Evolutionary conservation across 257 asterid species (phyloP).

Genomic region (Echium plantagineum): DNA sequence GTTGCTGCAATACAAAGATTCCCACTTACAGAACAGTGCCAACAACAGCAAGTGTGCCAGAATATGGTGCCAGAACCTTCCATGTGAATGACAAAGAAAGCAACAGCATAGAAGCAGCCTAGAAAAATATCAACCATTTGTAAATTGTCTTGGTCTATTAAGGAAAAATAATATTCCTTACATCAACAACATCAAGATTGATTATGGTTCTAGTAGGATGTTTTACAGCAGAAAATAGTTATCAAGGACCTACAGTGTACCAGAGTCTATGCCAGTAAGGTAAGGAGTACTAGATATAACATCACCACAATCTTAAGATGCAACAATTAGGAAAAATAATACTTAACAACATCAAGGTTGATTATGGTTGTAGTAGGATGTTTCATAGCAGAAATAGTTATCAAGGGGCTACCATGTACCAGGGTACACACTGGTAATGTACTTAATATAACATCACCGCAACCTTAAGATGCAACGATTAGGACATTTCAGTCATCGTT

Average conservation of each 20-base stretch:
- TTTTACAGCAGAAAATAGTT: no score
- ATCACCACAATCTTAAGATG: no score
- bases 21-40: slow-evolving; percentile 79
- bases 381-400: no score
- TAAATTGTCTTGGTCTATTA: background rate
- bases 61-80: slow-evolving; percentile 70
- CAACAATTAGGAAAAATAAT: background rate
- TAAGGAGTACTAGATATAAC: no score
- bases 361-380: no score
- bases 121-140: slow-evolving; percentile 8
- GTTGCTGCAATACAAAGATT: background rate
- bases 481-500: no score
- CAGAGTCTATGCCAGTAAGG: no score
- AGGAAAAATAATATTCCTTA: background rate
- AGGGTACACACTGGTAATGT: background rate
- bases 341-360: background rate
- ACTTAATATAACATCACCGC: background rate
- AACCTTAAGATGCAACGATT: background rate
- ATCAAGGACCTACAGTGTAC: no score
- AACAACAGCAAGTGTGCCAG: slow-evolving; percentile 71
- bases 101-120: slow-evolving; percentile 91
- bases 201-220: background rate
- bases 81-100: slow-evolving; percentile 74
- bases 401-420: background rate
- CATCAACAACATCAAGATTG: background rate